Percentiles rank a stretch among this genome's conserved stretches.
These are phyloP conservation scores for Stephanodiscus minutulus DNA, from an alignment of 108 stramenopile species.

Conservation along the genomic window DNA sequence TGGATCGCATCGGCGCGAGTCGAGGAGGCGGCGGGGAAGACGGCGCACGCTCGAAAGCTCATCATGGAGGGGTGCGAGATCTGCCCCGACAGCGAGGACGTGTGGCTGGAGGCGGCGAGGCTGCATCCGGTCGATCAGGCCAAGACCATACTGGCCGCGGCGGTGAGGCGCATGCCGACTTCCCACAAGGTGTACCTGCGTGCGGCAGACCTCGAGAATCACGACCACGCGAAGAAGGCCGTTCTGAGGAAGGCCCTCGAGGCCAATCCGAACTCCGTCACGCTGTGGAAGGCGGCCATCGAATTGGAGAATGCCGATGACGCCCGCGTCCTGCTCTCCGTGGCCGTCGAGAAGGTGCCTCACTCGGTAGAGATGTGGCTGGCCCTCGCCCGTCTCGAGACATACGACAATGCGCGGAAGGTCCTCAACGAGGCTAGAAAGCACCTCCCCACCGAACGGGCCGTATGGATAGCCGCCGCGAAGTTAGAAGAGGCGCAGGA, in stretches of 20 bases:
- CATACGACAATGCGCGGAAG: conserved; percentile 94
- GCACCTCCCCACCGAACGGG: conserved; percentile 88
- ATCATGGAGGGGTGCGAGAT: conserved; percentile 96
- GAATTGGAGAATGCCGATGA: conserved; percentile 96
- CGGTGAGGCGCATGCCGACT: conserved; percentile 64
- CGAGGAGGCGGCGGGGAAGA: conserved; percentile 94
- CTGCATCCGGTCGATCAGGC: conserved; percentile 86
- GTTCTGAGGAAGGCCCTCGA: conserved; percentile 95
- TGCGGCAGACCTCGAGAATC: conserved; percentile 80
- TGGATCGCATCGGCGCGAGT: conserved; percentile 99
- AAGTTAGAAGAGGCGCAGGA: conserved; percentile 97
- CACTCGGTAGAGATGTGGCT: conserved; percentile 97
- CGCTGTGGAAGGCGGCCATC: conserved; percentile 96
- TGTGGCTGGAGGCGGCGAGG: conserved; percentile 98
- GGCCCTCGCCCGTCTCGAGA: conserved; percentile 95
- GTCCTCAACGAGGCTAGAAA: conserved; percentile 95
- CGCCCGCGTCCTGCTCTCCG: conserved; percentile 88
- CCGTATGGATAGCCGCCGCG: conserved; percentile 96
- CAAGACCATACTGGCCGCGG: conserved; percentile 89
- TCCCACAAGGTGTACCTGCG: conserved; percentile 79
- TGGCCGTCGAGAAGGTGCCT: conserved; percentile 97
- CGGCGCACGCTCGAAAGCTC: conserved; percentile 91
- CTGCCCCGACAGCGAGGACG: conserved; percentile 93
- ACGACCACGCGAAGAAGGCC: conserved; percentile 85
- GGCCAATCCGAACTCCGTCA: conserved; percentile 88